Evolutionary conservation across 2,329 filamentous ascomycete genomes (phyloP), one percentile per base, ranked within the genome.

Genomic region (Septoria linicola): DNA sequence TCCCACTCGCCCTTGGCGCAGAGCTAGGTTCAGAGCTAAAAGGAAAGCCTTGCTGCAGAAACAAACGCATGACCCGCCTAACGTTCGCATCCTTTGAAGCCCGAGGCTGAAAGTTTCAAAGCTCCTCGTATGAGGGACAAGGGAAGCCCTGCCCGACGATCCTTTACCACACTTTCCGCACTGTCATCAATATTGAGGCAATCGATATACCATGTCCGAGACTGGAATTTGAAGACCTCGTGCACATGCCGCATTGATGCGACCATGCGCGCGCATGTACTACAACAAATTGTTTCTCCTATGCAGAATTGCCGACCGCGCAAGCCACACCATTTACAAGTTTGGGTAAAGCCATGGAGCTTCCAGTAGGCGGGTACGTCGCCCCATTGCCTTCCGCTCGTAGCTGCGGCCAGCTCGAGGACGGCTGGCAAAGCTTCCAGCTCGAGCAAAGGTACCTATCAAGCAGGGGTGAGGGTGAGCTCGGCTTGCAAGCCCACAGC

Each of bases 361-460:
- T 36, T 36, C 30, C 30, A 45, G 42, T 19, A 23, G 42, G 30
- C 54, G 39, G 54, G 37, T 35, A n/a, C 31, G 42, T 39, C 31
- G 54, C 41, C 49, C 19, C 30, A 44, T 39, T 23, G 36, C 27
- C 30, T 46, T 53, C 53, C 53, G 53, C 32, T 43, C 34, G 44
- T 16, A 36, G 49, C 44, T 41, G 49, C 40, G 48, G 44, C 25
- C 35, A 37, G 47, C 52, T 51, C 40, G 10, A 19, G 20, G 25
- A 42, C 50, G 27, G 48, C 44, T 51, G 45, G 43, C 31, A 53
- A 53, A 58, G 45, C 46, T 55, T 51, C 53, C 53, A 54, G 34
- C 34, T 49, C 37, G 3, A 31, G 37, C 20, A 25, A 17, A 8
- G 11, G 14, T 21, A 17, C 8, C 11, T 21, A 37, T 27, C 34